These are phyloP conservation scores for Aschersonia sp. DNA, from an alignment of 2,329 filamentous ascomycete genomes.

Conservation along the genomic window DNA sequence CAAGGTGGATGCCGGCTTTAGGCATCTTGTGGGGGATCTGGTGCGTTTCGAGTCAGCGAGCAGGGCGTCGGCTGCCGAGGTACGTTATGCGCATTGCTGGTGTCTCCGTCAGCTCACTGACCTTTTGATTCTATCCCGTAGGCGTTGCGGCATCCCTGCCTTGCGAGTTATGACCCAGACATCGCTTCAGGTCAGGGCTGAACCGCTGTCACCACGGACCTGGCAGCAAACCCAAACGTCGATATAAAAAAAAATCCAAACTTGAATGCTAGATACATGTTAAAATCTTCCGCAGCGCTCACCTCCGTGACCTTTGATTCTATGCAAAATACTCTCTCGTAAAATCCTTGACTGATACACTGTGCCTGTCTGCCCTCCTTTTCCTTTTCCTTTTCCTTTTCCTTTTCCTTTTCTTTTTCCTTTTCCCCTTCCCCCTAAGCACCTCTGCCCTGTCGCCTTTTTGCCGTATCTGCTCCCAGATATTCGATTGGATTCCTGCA, in stretches of 20 bases:
- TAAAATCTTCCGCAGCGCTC: too few species aligned
- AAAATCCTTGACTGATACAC: too few species aligned
- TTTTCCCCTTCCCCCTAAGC: not conserved
- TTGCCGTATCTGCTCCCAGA: constrained; percentile 23
- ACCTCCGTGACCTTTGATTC: too few species aligned
- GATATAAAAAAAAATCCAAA: too few species aligned
- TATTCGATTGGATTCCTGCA: constrained; percentile 79
- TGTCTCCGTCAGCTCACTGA: not conserved
- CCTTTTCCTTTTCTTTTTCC: not conserved
- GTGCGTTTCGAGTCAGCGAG: constrained; percentile 55
- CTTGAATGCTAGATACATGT: too few species aligned
- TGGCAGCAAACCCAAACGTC: too few species aligned
- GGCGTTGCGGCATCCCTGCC: constrained; percentile 10
- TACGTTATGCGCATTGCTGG: constrained; percentile 7
- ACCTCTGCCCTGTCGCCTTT: constrained; percentile 16
- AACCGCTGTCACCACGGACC: not conserved
- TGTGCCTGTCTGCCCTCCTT: too few species aligned
- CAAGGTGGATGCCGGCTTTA: constrained; percentile 38
- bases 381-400: too few species aligned
- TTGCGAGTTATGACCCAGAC: constrained; percentile 1
- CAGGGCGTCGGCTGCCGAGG: constrained; percentile 48
- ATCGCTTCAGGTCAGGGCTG: not conserved
- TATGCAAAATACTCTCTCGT: too few species aligned
- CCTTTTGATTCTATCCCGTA: constrained; percentile 1
- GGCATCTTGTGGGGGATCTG: constrained; percentile 51